phyloP scores from a whole-genome alignment of 352 stramenopile species.

The Pythium dissimile region DNA sequence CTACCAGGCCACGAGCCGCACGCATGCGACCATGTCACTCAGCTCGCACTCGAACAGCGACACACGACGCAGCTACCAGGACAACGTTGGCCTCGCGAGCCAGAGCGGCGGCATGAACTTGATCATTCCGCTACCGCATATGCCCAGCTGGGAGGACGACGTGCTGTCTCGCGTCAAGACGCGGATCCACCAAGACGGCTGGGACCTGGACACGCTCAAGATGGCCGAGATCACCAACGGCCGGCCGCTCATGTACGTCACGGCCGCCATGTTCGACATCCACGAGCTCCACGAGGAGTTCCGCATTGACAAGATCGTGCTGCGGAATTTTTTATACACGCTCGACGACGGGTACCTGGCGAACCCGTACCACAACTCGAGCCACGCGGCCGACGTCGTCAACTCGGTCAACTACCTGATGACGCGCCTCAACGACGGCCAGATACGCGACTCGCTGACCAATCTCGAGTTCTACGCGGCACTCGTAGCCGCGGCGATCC shows the following conservation, averaged over 20 bases:
- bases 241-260: constrained; percentile 76
- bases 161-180: constrained; percentile 41
- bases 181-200: constrained; percentile 59
- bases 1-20: constrained; percentile 54
- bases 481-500: constrained; percentile 75
- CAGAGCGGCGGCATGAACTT: constrained; percentile 14
- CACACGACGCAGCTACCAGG: constrained; percentile 49
- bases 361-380: constrained; percentile 83
- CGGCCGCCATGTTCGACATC: constrained; percentile 70
- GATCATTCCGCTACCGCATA: constrained; percentile 42
- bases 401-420: constrained; percentile 85
- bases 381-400: constrained; percentile 72
- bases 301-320: constrained; percentile 61
- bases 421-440: constrained; percentile 55
- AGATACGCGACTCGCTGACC: constrained; percentile 69
- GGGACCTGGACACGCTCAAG: constrained; percentile 66
- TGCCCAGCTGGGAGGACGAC: constrained; percentile 62
- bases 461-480: constrained; percentile 80
- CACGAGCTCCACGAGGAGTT: constrained; percentile 79
- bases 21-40: constrained; percentile 49
- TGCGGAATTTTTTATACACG: constrained; percentile 79
- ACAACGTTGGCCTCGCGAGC: constrained; percentile 33
- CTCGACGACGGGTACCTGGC: constrained; percentile 70
- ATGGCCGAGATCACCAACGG: constrained; percentile 67
- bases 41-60: constrained; percentile 74